phyloP scores from a whole-genome alignment of 768 basidiomycete species.

The Pulveroboletus frians region DNA sequence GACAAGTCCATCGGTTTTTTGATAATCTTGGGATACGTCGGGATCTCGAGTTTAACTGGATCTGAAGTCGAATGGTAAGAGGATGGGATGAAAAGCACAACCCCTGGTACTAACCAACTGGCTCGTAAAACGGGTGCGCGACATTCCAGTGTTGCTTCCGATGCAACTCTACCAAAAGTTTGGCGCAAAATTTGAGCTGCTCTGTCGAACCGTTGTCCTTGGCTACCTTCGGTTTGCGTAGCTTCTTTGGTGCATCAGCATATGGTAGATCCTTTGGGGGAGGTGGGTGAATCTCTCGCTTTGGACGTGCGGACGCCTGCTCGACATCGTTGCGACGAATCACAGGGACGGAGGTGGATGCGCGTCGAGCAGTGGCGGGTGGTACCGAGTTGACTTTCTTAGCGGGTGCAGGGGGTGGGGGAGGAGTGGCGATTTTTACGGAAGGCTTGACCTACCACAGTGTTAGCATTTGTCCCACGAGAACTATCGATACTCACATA shows the following conservation, averaged over 20 bases:
- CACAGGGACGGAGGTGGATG: conserved; percentile 76
- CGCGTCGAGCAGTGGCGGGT: conserved; percentile 51
- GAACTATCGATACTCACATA: conserved; percentile 37
- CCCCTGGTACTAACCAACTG: conserved; percentile 68
- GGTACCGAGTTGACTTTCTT: conserved; percentile 31
- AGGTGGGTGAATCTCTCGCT: conserved; percentile 96
- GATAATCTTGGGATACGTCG: conserved; percentile 79
- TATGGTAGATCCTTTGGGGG: conserved; percentile 88
- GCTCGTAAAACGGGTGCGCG: conserved; percentile 86
- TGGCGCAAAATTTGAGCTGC: conserved; percentile 79
- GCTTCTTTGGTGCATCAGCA: conserved; percentile 67
- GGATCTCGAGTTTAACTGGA: conserved; percentile 71
- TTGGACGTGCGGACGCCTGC: conserved; percentile 65
- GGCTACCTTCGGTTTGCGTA: conserved; percentile 51
- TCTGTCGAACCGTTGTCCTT: conserved; percentile 70
- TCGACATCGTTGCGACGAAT: conserved; percentile 73
- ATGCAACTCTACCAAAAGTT: conserved; percentile 68
- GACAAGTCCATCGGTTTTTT: conserved; percentile 95
- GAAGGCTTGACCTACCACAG: conserved; percentile 38
- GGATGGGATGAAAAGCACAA: not conserved
- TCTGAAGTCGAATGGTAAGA: conserved; percentile 41
- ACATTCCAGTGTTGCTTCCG: conserved; percentile 70
- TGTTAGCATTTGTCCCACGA: conserved; percentile 14
- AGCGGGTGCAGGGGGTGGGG: conserved; percentile 33
- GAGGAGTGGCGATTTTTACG: conserved; percentile 37